Conservation (phyloP, 495 filamentous ascomycete genomes). For the Penicillium silybi region DNA sequence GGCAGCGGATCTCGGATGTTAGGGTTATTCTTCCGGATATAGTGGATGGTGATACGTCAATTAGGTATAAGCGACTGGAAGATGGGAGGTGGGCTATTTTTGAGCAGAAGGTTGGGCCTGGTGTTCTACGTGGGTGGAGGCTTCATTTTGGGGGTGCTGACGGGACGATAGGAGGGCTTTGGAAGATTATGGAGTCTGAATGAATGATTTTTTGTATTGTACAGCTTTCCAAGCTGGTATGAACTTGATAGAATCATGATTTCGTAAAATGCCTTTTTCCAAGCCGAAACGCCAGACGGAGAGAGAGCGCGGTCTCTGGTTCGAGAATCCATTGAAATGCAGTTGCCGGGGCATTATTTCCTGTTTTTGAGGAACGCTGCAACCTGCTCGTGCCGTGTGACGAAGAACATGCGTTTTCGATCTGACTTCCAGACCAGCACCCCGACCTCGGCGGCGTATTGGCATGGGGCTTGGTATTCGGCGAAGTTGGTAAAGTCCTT, state of each 20-base stretch:
- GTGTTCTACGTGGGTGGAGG: neutral
- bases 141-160: neutral
- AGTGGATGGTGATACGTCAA: slow-evolving; percentile 3
- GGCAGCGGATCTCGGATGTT: slow-evolving; percentile 10
- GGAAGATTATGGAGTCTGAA: neutral
- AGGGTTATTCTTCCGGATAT: slow-evolving; percentile 10
- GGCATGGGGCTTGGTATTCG: slow-evolving; percentile 71
- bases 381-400: slow-evolving; percentile 80
- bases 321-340: neutral
- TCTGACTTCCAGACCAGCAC: slow-evolving; percentile 85
- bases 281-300: neutral
- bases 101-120: neutral
- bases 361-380: slow-evolving; percentile 70
- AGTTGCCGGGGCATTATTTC: slow-evolving; percentile 13
- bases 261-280: slow-evolving; percentile 8
- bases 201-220: neutral
- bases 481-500: slow-evolving; percentile 72
- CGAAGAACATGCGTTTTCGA: slow-evolving; percentile 76
- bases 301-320: neutral
- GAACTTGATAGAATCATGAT: slow-evolving; percentile 9
- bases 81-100: slow-evolving; percentile 3
- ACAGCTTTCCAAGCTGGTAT: slow-evolving; percentile 2
- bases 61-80: slow-evolving; percentile 14
- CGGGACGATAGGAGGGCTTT: neutral
- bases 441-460: slow-evolving; percentile 89